Evolutionary conservation across 495 filamentous ascomycete genomes (phyloP).

Genomic region (Wilcoxina mikolae): DNA sequence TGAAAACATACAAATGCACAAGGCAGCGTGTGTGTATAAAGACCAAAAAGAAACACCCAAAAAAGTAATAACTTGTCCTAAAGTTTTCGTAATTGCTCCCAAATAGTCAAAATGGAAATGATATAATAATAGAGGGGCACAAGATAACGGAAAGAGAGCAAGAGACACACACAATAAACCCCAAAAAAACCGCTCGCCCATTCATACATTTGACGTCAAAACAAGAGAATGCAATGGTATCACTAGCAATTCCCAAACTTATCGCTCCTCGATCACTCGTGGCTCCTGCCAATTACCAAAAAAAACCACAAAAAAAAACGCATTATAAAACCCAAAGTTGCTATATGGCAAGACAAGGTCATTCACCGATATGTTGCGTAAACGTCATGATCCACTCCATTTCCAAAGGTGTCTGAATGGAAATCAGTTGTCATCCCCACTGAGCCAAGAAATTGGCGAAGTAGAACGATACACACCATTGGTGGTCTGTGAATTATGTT

Average conservation of each 20-base stretch:
- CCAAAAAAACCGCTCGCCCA: background rate
- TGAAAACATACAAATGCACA: too few relatives aligned
- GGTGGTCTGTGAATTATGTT: slow-evolving; percentile 21
- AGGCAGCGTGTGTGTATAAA: too few relatives aligned
- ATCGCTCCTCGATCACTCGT: background rate
- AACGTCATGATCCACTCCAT: slow-evolving; percentile 15
- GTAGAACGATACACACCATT: slow-evolving; percentile 15
- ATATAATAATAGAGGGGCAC: too few relatives aligned
- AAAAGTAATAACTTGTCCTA: too few relatives aligned
- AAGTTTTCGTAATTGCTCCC: too few relatives aligned
- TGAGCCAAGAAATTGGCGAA: background rate
- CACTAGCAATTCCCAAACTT: background rate
- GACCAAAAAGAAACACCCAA: too few relatives aligned
- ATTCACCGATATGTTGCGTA: slow-evolving; percentile 15
- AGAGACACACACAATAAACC: background rate
- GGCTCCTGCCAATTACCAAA: slow-evolving; percentile 10
- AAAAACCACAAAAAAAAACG: slow-evolving; percentile 12
- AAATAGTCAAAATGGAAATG: too few relatives aligned
- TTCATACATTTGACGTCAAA: background rate
- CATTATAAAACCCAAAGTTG: background rate
- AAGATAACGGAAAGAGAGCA: too few relatives aligned
- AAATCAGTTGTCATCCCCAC: slow-evolving; percentile 2
- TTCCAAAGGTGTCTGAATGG: slow-evolving; percentile 24
- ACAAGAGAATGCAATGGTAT: slow-evolving; percentile 1
- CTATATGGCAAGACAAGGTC: background rate